A percentile compares a stretch with the other conserved stretches of the same genome.
Evolutionary conservation across 2,329 filamentous ascomycete species (phyloP).

Genomic region (Calonectria henricotiae): DNA sequence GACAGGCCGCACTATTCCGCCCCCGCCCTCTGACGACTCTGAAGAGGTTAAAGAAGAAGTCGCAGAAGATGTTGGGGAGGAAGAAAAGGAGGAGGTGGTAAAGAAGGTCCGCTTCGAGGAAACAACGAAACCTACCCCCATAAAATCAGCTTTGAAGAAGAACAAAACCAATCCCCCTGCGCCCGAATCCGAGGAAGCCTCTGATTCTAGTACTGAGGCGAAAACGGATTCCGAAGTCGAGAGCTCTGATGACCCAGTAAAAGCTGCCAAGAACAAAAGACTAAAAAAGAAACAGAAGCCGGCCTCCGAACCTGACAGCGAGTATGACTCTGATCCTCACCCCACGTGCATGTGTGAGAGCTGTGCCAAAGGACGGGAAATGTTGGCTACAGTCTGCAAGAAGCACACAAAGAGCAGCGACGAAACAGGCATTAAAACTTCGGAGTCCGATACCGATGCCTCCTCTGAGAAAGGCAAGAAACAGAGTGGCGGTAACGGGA

Average conservation of each 20-base stretch:
- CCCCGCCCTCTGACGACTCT: background rate
- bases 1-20: constrained; percentile 43
- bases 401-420: constrained; percentile 39
- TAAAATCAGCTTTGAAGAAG: constrained; percentile 50
- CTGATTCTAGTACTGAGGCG: constrained; percentile 47
- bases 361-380: constrained; percentile 48
- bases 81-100: constrained; percentile 38
- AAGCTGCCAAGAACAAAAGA: constrained; percentile 41
- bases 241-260: constrained; percentile 39
- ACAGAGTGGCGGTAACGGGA: constrained; percentile 37
- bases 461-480: constrained; percentile 40
- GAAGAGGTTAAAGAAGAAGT: background rate
- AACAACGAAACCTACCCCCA: constrained; percentile 48
- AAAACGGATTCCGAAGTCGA: constrained; percentile 43
- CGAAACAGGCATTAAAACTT: constrained; percentile 35
- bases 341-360: constrained; percentile 52
- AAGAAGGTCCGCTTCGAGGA: constrained; percentile 66
- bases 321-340: constrained; percentile 57
- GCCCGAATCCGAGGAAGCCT: constrained; percentile 46
- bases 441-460: constrained; percentile 48
- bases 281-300: constrained; percentile 42
- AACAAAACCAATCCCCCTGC: constrained; percentile 35
- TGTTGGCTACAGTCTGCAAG: constrained; percentile 47
- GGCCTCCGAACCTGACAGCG: constrained; percentile 48
- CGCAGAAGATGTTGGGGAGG: background rate